Evolutionary conservation across 2,329 filamentous ascomycete genomes (phyloP), one percentile per base, ranked within the genome.

Genomic region (Trichoderma atrobrunneum): DNA sequence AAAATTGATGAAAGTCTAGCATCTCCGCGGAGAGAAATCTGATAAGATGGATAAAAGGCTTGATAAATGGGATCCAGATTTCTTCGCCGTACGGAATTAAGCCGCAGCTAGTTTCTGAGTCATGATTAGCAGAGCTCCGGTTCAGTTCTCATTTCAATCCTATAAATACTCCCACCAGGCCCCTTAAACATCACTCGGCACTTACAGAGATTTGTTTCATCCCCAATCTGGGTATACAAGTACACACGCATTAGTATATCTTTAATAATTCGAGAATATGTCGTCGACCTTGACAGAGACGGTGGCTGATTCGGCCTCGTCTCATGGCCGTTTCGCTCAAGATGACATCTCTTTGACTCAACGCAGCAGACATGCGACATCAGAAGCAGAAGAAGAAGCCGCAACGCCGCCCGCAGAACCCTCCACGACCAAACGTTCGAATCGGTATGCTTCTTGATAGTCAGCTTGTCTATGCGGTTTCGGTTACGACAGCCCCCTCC

Each of bases 401-500:
- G 65, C 65, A 66, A 36, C 11, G 18, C 8, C 51, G 62, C 18
- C 34, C 26, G 36, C 34, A 32, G 65, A 60, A 39, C 26, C 34
- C 26, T 18, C 26, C 65, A 12, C 32, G 4, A 48, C 34, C 12
- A 34, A 39, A 32, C 6, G 3, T 26, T 68, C 65, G 56, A 68
- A 68, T 18, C 65, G 65, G 65, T 68, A 68, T 60, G 65, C 65
- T 60, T 68, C 54, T 48, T 60, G 65, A 34, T 48, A 34, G 32
- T 60, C 36, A 26, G 28, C 24, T 48, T 60, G 32, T 43, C 54
- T 32, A 32, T 48, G 48, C 12, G 26, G 43, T 48, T 48, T 60
- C 65, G 56, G 65, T 67, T 48, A 68, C 34, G 65, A 60, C 56
- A 28, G 43, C 6, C 36, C 54, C 54, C 57, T 34, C 54, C 24